Conservation (phyloP, 352 stramenopile genomes). For the Globisporangium carolinianum region DNA sequence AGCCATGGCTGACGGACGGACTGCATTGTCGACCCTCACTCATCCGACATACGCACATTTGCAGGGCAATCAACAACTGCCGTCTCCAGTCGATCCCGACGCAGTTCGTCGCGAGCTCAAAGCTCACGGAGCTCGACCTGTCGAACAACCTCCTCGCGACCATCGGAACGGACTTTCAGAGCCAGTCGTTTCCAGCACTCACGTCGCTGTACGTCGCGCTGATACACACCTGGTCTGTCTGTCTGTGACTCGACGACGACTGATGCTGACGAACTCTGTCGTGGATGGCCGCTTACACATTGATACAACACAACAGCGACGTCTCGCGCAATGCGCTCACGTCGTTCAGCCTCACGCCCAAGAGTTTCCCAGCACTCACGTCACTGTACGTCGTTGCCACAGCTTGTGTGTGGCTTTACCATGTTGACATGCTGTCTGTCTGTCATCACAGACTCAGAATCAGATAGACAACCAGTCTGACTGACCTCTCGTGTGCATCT, state of each 20-base stretch:
- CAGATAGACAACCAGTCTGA: neutral
- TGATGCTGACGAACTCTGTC: neutral
- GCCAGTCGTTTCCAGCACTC: slow-evolving; percentile 31
- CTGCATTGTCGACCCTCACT: too few relatives aligned
- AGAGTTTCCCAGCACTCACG: slow-evolving; percentile 37
- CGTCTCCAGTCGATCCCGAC: slow-evolving; percentile 52
- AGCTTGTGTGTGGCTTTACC: neutral
- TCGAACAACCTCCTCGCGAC: slow-evolving; percentile 32
- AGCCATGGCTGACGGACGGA: too few relatives aligned
- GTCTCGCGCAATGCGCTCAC: slow-evolving; percentile 37
- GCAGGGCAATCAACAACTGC: slow-evolving; percentile 64
- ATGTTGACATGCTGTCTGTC: too few relatives aligned
- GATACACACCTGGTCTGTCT: neutral
- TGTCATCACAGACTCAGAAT: neutral
- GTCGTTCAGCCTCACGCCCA: slow-evolving; percentile 21
- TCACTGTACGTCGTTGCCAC: slow-evolving; percentile 26
- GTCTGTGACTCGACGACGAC: neutral
- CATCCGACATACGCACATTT: too few relatives aligned
- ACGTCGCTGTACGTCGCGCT: slow-evolving; percentile 42
- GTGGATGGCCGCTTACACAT: neutral
- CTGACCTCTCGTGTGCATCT: neutral
- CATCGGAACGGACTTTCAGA: slow-evolving; percentile 31
- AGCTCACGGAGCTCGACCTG: slow-evolving; percentile 24
- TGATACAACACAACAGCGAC: slow-evolving; percentile 18
- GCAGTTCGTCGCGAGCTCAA: slow-evolving; percentile 31